A percentile compares a stretch with the other conserved stretches of the same genome.
These are phyloP conservation scores for Boletus semigastroideus DNA, from an alignment of 1,284 basidiomycete species.

Conservation along the genomic window DNA sequence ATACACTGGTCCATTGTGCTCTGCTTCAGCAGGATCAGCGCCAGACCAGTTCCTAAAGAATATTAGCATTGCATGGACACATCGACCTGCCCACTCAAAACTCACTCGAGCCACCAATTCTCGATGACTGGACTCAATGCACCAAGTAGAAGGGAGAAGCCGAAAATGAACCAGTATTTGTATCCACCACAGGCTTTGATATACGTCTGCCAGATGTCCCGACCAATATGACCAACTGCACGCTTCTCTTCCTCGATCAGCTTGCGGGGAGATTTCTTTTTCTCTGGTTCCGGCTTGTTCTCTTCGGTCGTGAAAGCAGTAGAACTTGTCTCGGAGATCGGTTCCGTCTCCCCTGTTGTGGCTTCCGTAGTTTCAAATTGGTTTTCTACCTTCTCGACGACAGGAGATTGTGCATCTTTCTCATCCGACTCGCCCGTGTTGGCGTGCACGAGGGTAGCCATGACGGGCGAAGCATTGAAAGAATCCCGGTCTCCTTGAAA, in stretches of 20 bases:
- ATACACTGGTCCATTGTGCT: slow-evolving; percentile 56
- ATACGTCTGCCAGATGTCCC: slow-evolving; percentile 82
- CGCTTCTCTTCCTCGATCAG: slow-evolving; percentile 89
- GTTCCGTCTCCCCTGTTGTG: slow-evolving; percentile 23
- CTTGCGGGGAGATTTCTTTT: slow-evolving; percentile 75
- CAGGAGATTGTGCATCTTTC: slow-evolving; percentile 27
- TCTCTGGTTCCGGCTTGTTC: slow-evolving; percentile 41
- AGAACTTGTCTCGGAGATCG: slow-evolving; percentile 51
- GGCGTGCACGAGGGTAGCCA: slow-evolving; percentile 68
- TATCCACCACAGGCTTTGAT: slow-evolving; percentile 66
- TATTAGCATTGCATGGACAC: slow-evolving; percentile 7
- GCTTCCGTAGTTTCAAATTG: slow-evolving; percentile 8
- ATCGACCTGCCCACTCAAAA: slow-evolving; percentile 5
- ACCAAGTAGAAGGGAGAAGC: slow-evolving; percentile 55
- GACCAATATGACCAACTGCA: slow-evolving; percentile 79
- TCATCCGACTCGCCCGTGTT: slow-evolving; percentile 38
- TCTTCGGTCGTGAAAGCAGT: slow-evolving; percentile 39
- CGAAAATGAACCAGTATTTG: slow-evolving; percentile 75
- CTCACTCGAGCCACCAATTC: slow-evolving; percentile 79
- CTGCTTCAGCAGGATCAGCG: slow-evolving; percentile 37
- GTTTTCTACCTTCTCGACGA: slow-evolving; percentile 6
- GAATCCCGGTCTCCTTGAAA: slow-evolving; percentile 69
- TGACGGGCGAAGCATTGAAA: slow-evolving; percentile 68
- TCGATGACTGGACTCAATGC: slow-evolving; percentile 77
- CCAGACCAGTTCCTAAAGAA: slow-evolving; percentile 66